Conservation (phyloP, 2,329 filamentous ascomycete species). For the Botrytis aclada region DNA sequence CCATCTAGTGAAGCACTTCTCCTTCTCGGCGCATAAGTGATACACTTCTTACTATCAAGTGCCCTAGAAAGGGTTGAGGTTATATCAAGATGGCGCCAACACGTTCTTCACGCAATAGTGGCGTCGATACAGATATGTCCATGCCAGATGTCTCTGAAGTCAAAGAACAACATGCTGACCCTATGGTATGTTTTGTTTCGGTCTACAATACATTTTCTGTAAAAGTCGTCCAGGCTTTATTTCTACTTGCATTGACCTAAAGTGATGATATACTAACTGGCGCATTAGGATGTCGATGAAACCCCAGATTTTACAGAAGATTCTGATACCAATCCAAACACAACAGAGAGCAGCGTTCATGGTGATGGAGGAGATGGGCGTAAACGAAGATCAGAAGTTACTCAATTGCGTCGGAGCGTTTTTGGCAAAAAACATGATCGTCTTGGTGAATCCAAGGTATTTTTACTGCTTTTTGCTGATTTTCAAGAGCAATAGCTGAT, state of each 20-base stretch:
- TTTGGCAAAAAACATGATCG: slow-evolving; percentile 93
- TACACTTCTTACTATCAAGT: slow-evolving; percentile 18
- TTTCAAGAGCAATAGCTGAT: neutral
- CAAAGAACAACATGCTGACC: slow-evolving; percentile 35
- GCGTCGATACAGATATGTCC: slow-evolving; percentile 50
- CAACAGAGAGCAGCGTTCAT: slow-evolving; percentile 77
- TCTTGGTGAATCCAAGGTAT: slow-evolving; percentile 87
- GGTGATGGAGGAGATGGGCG: slow-evolving; percentile 78
- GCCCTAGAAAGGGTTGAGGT: slow-evolving; percentile 30
- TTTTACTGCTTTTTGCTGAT: neutral
- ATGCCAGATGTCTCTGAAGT: slow-evolving; percentile 56
- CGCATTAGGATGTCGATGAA: slow-evolving; percentile 56
- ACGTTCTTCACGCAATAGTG: slow-evolving; percentile 51
- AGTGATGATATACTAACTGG: slow-evolving; percentile 12
- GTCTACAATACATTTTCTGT: neutral
- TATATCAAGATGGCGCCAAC: slow-evolving; percentile 51
- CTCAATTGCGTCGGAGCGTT: slow-evolving; percentile 85
- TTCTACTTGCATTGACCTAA: neutral
- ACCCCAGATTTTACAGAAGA: slow-evolving; percentile 66
- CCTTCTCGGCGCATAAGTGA: slow-evolving; percentile 22
- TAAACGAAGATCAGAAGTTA: slow-evolving; percentile 80
- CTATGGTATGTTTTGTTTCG: slow-evolving; percentile 35
- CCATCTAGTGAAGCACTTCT: neutral
- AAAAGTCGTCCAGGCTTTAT: neutral
- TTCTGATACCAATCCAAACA: slow-evolving; percentile 65